Conservation (phyloP, 2,329 filamentous ascomycete genomes). For the Apiospora saccharicola region DNA sequence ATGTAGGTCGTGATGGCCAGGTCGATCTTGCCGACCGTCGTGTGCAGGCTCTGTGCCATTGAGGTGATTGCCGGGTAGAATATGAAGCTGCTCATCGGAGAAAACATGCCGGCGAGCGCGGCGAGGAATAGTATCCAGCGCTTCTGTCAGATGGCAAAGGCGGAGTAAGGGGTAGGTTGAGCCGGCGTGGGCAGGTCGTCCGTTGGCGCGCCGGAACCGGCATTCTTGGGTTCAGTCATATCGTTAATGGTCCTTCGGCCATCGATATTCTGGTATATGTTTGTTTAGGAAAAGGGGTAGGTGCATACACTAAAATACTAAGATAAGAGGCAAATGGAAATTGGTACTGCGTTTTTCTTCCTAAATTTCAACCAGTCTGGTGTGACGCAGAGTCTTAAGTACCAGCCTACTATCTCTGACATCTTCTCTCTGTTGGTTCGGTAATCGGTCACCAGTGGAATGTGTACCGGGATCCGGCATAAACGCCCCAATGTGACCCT, state of each 20-base stretch:
- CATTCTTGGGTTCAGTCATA: background rate
- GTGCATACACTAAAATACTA: background rate
- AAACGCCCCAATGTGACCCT: slow-evolving; percentile 2
- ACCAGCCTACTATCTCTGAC: background rate
- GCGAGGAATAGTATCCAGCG: slow-evolving; percentile 26
- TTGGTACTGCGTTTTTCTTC: no score
- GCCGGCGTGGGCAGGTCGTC: background rate
- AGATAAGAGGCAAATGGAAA: background rate
- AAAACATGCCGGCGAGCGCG: slow-evolving; percentile 27
- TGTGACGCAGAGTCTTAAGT: background rate
- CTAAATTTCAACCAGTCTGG: background rate
- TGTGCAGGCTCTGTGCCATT: slow-evolving; percentile 25
- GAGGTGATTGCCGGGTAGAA: slow-evolving; percentile 31
- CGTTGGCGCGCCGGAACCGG: background rate
- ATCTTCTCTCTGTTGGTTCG: background rate
- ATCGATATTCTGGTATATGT: background rate
- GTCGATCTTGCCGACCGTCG: slow-evolving; percentile 28
- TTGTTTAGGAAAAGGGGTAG: background rate
- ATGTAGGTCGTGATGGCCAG: slow-evolving; percentile 32
- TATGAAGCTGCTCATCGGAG: slow-evolving; percentile 29
- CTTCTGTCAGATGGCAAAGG: slow-evolving; percentile 20
- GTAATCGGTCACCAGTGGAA: background rate
- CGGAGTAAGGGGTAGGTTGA: slow-evolving; percentile 24
- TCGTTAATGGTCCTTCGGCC: background rate
- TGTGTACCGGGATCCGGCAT: background rate